These are phyloP conservation scores for Trichophyton rubrum DNA, from an alignment of 2,329 filamentous ascomycete species.

Conservation along the genomic window DNA sequence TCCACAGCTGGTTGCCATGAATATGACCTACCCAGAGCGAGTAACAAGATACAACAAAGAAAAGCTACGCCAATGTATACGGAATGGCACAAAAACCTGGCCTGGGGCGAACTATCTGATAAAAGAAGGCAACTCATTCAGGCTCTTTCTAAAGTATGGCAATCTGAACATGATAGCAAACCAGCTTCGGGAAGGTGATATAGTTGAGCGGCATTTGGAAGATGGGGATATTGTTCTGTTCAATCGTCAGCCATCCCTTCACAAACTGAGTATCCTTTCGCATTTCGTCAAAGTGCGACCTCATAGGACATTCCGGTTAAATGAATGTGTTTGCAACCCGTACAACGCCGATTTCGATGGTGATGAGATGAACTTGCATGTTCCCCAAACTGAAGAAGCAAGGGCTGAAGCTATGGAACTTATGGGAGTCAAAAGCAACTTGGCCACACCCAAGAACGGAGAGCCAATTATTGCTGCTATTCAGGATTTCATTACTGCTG, in stretches of 20 bases:
- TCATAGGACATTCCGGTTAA: conserved; percentile 90
- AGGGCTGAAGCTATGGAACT: conserved; percentile 87
- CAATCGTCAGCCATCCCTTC: conserved; percentile 92
- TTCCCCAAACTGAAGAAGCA: conserved; percentile 94
- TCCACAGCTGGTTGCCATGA: conserved; percentile 82
- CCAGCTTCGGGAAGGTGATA: conserved; percentile 66
- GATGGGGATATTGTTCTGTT: conserved; percentile 94
- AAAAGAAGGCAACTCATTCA: conserved; percentile 53
- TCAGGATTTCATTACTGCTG: conserved; percentile 96
- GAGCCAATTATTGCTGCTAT: conserved; percentile 98
- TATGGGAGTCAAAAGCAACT: conserved; percentile 96
- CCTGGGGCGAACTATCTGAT: conserved; percentile 77
- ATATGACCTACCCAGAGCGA: conserved; percentile 86
- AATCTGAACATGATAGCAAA: conserved; percentile 60
- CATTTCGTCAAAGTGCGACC: conserved; percentile 88
- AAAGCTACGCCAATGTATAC: conserved; percentile 62
- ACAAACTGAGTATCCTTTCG: conserved; percentile 97
- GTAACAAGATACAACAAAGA: conserved; percentile 75
- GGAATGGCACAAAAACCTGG: conserved; percentile 64
- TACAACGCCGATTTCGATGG: conserved; percentile 99
- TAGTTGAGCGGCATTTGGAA: conserved; percentile 87
- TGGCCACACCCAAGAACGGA: conserved; percentile 92
- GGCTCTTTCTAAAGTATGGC: conserved; percentile 63
- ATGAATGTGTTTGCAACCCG: conserved; percentile 94
- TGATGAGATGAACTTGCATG: conserved; percentile 97